Evolutionary conservation across 495 filamentous ascomycete species (phyloP), one percentile per base, ranked within the genome.

Genomic region (Beverwykella pulmonaria): DNA sequence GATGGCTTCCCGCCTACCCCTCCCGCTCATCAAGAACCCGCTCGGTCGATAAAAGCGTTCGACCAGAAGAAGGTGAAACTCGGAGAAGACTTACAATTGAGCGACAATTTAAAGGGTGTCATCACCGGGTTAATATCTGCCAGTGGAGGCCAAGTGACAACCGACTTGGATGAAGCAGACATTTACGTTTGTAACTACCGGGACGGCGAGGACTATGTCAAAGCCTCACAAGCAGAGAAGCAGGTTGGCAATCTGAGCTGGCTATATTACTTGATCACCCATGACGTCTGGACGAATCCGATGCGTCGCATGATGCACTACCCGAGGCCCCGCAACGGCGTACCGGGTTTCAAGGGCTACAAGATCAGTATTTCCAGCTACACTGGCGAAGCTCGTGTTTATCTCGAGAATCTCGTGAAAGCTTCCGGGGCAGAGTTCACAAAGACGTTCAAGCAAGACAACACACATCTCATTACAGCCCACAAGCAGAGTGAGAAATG

Each of bases 381-480:
- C 73, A 90, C 90, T 29, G 94, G 94, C 19, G 95, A 99, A 76
- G 92, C 93, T 10, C 85, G 94, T 30, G 84, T 90, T 46, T 99
- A 98, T 75, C 81, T 99, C 27, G 94, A 99, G 75, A 97, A 93
- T 67, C 81, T 99, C 27, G 87, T 97, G 54, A 85, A 79, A 48
- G 92, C 92, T 19, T 79, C 89, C 2, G 95, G 95, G 5, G 94
- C 87, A 0, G 86, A 88, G 56, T 97, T 89, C 72, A 98, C 94
- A 7, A 93, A 93, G 77, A 92, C 91, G 0, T 87, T 98, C 85
- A 94, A 90, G 74, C 84, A 89, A 59, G 91, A 96, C 52, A 98
- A 98, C 71, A 98, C 93, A 0, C 94, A 98, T 76, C 82, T 98
- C 2, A 91, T 98, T 65, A 96, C 94, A 4, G 94, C 94, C 5